Evolutionary conservation across 257 asterid species (phyloP).

Genomic region (Misopates orontium): DNA sequence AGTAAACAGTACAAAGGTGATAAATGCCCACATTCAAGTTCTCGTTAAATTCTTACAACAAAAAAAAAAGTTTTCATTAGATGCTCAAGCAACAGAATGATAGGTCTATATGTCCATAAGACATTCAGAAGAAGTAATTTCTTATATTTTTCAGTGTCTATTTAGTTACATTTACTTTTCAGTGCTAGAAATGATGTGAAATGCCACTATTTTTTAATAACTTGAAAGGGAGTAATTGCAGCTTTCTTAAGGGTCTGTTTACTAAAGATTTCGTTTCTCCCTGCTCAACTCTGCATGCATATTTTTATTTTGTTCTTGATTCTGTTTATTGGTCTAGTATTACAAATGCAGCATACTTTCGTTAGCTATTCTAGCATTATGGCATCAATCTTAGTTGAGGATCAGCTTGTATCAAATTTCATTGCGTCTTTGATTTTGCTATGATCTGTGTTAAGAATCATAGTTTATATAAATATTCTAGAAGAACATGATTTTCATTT

Average conservation of each 20-base stretch:
- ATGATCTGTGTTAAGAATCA: constrained; percentile 7
- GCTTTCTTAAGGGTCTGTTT: too few relatives aligned
- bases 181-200: neutral
- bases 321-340: neutral
- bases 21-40: neutral
- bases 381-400: constrained; percentile 11
- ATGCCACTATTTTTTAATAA: neutral
- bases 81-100: neutral
- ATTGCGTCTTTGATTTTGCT: constrained; percentile 1
- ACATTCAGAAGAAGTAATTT: neutral
- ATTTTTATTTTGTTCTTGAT: neutral
- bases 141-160: neutral
- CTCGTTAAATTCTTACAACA: too few relatives aligned
- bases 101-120: neutral
- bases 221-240: too few relatives aligned
- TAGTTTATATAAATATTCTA: neutral
- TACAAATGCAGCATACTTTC: neutral
- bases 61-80: too few relatives aligned
- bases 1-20: neutral
- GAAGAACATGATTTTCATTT: neutral
- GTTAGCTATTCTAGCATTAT: constrained; percentile 2
- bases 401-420: neutral
- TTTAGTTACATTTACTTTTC: neutral
- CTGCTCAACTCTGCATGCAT: neutral
- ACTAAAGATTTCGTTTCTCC: too few relatives aligned